Conservation (phyloP, 352 stramenopile species). For the Phytophthora chlamydospora region DNA sequence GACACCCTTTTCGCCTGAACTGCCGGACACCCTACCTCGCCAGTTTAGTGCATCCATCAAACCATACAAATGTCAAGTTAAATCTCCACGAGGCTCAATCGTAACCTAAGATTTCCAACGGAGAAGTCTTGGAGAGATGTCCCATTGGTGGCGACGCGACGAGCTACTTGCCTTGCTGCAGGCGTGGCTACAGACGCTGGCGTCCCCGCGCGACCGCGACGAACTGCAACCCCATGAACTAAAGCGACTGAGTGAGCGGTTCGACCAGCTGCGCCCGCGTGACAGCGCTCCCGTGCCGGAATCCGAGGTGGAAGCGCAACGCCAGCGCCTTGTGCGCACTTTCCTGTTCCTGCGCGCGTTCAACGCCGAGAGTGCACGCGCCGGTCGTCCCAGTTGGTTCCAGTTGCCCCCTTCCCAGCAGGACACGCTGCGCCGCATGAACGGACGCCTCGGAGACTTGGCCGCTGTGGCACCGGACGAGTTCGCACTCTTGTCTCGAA, state of each 20-base stretch:
- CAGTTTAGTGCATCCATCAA: slow-evolving; percentile 5
- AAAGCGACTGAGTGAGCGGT: slow-evolving; percentile 21
- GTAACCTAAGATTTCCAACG: slow-evolving; percentile 19
- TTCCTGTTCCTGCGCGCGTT: slow-evolving; percentile 37
- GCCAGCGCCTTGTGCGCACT: slow-evolving; percentile 37
- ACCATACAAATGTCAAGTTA: slow-evolving; percentile 15
- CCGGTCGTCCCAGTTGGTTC: slow-evolving; percentile 34
- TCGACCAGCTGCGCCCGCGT: slow-evolving; percentile 27
- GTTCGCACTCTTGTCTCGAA: slow-evolving; percentile 28
- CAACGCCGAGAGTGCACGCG: slow-evolving; percentile 15
- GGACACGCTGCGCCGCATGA: slow-evolving; percentile 32
- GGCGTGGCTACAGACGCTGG: slow-evolving; percentile 36
- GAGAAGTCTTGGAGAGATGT: slow-evolving; percentile 21
- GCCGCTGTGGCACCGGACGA: slow-evolving; percentile 23
- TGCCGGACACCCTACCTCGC: background rate
- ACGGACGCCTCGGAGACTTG: slow-evolving; percentile 32
- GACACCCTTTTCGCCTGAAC: background rate
- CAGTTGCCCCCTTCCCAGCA: slow-evolving; percentile 27
- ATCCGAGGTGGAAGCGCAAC: slow-evolving; percentile 33
- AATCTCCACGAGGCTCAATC: background rate
- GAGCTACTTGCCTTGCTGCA: slow-evolving; percentile 38
- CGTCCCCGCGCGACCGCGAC: slow-evolving; percentile 36
- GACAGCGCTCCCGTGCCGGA: slow-evolving; percentile 18
- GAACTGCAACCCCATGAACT: slow-evolving; percentile 24
- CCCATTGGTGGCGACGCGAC: slow-evolving; percentile 41